Evolutionary conservation across 148 eudicot species (phyloP), one percentile per base, ranked within the genome.

Genomic region (Camellia japonica): DNA sequence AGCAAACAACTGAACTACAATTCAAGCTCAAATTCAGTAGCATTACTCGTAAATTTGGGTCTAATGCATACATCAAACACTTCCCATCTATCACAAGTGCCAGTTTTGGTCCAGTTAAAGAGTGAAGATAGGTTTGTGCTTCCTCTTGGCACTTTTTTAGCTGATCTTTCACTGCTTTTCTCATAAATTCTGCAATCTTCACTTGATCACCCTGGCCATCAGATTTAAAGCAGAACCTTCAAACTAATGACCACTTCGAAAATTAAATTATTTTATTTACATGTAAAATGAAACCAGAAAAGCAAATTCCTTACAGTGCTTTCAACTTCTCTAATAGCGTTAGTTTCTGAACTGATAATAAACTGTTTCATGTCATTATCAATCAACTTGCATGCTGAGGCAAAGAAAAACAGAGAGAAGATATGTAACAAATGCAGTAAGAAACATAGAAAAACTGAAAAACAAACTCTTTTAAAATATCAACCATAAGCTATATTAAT

Each of bases 21-120:
- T 88, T 93, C 82, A 96, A 80, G 89, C 98, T 93, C 82, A 96
- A 83, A 82, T 89, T 93, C 74, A 96, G 90, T 74, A 96, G 90
- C 86, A 89, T 89, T 74, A 82, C 85, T 74, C 99, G 97, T 85
- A 93, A 83, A 85, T 78, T 88, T 66, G 93, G 94, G 84, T 96
- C 99, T 74, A 96, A 80, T 54, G 99, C 99, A 87, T 92, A 96
- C 99, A 96, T 96, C 88, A 96, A 88, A 86, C 98, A 96, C 80
- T 96, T 96, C 74, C 99, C 99, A 87, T 96, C 99, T 74, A 96
- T 92, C 52, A 96, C 87, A 84, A 96, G 98, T 30, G 99, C 86
- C 74, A 96, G 77, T 78, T 94, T 96, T 74, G 85, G 90, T 69
- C 91, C 88, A 73, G 86, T 70, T 55, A 75, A 76, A 70, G 89